Base-by-base conservation (phyloP, 345 rosid genomes). In the Populus deltoides region DNA sequence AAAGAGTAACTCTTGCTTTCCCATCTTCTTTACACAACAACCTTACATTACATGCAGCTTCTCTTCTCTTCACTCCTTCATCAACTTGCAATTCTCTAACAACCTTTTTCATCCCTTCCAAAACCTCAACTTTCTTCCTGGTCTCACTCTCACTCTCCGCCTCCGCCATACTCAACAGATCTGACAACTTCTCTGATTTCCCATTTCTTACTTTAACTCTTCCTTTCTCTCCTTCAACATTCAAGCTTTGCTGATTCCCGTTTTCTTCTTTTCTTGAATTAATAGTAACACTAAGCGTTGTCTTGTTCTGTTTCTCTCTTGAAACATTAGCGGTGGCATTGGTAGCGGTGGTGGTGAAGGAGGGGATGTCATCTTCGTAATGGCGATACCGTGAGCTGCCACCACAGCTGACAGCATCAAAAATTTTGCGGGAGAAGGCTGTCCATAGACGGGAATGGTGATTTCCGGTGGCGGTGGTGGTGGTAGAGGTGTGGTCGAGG, bases 381-480 rank as follows among this genome's bases (percentile, higher is more conserved):
- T 86, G 84, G 9, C 89, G 87, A 82, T 87, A 79, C 20, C 93
- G 87, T 16, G 92, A 87, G 78, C 90, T 84, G 10, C 92, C 91
- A 15, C 98, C 98, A 78, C 99, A 95, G 83, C 96, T 88, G 15
- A 95, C 86, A 43, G 94, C 94, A 73, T 88, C 85, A 68, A 90
- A 77, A 80, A 95, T 79, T 79, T 85, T 86, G 27, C 92, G 88
- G 63, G 92, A 90, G 87, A 91, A 89, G 17, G 88, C 79, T 18
- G 82, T 79, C 92, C 97, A 94, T 66, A 82, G 84, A 2, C 94
- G 88, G 88, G 81, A 85, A 47, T 88, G 90, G 55, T 78, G 25
- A 67, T 17, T 45, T 45, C 75, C 71, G 55, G 78, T 53, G 39
- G 78, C 73, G 73, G 85, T 45, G 82, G 89, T 4, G 66, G 72